Evolutionary conservation across 1,284 basidiomycete species (phyloP).

Genomic region (Austropuccinia psidii): DNA sequence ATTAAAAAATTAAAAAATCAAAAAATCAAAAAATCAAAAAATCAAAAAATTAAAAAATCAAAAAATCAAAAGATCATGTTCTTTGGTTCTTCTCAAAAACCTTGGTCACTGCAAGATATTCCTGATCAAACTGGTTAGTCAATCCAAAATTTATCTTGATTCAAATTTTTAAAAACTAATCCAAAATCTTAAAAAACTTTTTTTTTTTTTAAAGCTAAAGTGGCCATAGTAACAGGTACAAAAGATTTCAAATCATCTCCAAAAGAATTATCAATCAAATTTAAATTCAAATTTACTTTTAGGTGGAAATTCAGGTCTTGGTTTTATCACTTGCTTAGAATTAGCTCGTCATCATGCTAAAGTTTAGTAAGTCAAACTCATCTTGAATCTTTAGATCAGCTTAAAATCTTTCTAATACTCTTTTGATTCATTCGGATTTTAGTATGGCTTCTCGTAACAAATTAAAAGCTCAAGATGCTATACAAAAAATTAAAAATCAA

Average conservation of each 20-base stretch:
- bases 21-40: no score
- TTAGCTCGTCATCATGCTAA: slow-evolving; percentile 23
- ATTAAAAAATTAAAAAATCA: no score
- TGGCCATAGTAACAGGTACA: background rate
- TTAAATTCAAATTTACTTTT: background rate
- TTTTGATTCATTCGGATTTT: background rate
- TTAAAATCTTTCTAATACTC: background rate
- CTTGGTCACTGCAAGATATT: background rate
- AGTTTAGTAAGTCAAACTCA: slow-evolving; percentile 8
- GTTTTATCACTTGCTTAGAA: slow-evolving; percentile 16
- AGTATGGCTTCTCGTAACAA: slow-evolving; percentile 25
- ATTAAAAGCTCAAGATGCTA: slow-evolving; percentile 9
- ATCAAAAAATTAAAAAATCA: no score
- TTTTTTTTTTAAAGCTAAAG: background rate
- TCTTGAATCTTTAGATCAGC: background rate
- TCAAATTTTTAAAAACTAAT: background rate
- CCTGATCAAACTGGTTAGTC: slow-evolving; percentile 25
- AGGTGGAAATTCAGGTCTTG: slow-evolving; percentile 29
- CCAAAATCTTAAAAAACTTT: background rate
- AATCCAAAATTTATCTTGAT: no score
- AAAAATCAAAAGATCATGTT: background rate
- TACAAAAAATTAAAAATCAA: slow-evolving; percentile 33
- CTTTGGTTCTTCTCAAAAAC: slow-evolving; percentile 13
- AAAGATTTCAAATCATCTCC: background rate
- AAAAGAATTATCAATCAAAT: background rate